Evolutionary conservation across 2,329 filamentous ascomycete species (phyloP).

Genomic region (Claviceps pusilla): DNA sequence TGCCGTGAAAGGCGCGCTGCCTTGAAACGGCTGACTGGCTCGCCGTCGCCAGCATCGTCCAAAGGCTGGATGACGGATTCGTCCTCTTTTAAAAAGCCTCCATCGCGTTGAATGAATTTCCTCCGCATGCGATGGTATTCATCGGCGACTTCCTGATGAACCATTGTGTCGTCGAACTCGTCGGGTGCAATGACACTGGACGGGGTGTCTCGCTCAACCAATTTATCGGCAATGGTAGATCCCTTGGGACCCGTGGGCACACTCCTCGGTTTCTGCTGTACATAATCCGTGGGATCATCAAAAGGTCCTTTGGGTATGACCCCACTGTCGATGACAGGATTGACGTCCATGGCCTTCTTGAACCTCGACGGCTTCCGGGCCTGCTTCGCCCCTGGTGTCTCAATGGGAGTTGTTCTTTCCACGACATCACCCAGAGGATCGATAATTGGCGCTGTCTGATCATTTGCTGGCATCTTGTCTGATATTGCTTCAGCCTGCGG

Average conservation of each 20-base stretch:
- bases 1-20: slow-evolving; percentile 48
- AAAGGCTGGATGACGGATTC: slow-evolving; percentile 52
- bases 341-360: slow-evolving; percentile 25
- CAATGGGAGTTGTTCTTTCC: slow-evolving; percentile 25
- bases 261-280: slow-evolving; percentile 21
- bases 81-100: slow-evolving; percentile 63
- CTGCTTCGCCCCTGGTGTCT: slow-evolving; percentile 17
- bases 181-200: slow-evolving; percentile 29
- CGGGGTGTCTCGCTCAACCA: slow-evolving; percentile 38
- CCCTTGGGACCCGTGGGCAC: slow-evolving; percentile 36
- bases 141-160: slow-evolving; percentile 62
- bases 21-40: slow-evolving; percentile 58
- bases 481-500: slow-evolving; percentile 15
- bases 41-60: slow-evolving; percentile 50
- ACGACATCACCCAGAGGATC: slow-evolving; percentile 39
- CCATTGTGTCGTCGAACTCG: slow-evolving; percentile 52
- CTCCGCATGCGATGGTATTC: slow-evolving; percentile 77
- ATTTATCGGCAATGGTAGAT: slow-evolving; percentile 41
- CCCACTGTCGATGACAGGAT: slow-evolving; percentile 3
- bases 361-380: slow-evolving; percentile 34
- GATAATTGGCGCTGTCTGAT: slow-evolving; percentile 19
- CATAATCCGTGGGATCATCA: slow-evolving; percentile 26
- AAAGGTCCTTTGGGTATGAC: slow-evolving; percentile 26
- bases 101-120: slow-evolving; percentile 65
- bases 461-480: slow-evolving; percentile 7